Evolutionary conservation across 2,329 filamentous ascomycete species (phyloP), one percentile per base, ranked within the genome.

Genomic region (Cytospora chrysosperma): DNA sequence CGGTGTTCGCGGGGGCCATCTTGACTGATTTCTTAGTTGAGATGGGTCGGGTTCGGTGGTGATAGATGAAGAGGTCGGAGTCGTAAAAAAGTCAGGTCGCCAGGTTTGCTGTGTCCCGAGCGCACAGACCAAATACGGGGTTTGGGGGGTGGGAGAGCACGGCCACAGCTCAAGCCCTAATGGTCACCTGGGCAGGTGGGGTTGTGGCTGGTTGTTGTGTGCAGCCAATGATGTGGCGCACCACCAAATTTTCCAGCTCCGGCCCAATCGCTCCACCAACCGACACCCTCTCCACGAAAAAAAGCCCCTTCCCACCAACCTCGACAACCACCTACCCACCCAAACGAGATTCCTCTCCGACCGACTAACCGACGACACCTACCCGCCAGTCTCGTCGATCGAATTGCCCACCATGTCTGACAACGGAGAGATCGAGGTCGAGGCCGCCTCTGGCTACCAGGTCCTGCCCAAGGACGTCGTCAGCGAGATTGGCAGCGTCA

Each of bases 391-490:
- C 37, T 53, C 61, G 60, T 63, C 61, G 64, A 65, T 55, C 55
- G 56, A 56, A 62, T 65, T 75, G 74, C 62, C 81, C 82, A 91
- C 81, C 76, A 97, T 96, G 93, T 96, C 93, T 90, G 93, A 96
- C 84, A 84, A 81, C 83, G 92, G 90, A 85, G 93, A 97, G 86
- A 90, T 96, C 82, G 92, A 96, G 86, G 90, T 95, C 81, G 90
- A 92, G 81, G 87, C 82, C 84, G 85, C 87, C 77, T 82, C 84
- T 78, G 85, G 86, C 81, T 90, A 88, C 83, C 82, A 87, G 77
- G 87, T 93, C 79, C 90, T 97, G 73, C 93, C 94, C 82, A 97
- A 96, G 89, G 93, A 97, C 72, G 90, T 96, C 78, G 85, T 88
- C 76, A 85, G 88, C 75, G 92, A 96, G 84, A 88, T 95, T 82